Percentiles rank a stretch among this genome's conserved stretches.
These are phyloP conservation scores for Nakazawaea ishiwadae DNA, from an alignment of 805 yeast genomes.

Conservation along the genomic window DNA sequence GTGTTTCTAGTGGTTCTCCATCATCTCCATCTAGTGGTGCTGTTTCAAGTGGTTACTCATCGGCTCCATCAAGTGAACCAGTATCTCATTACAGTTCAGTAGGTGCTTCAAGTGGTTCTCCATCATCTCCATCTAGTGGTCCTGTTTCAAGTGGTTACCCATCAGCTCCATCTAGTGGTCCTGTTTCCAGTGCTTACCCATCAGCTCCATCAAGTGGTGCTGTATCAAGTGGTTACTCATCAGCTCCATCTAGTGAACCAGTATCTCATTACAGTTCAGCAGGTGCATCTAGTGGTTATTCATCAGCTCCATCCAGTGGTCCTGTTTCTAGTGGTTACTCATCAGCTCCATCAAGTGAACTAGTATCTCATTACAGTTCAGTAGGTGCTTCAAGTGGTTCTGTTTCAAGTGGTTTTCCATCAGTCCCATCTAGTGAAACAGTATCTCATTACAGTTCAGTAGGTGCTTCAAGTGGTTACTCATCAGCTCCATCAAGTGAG, in stretches of 20 bases:
- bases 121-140: not conserved
- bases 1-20: too few relatives aligned
- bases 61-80: too few relatives aligned
- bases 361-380: not conserved
- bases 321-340: not conserved
- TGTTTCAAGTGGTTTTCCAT: not conserved
- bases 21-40: too few relatives aligned
- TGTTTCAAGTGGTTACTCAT: too few relatives aligned
- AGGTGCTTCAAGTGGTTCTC: not conserved
- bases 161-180: not conserved
- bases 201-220: too few relatives aligned
- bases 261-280: not conserved
- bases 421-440: not conserved
- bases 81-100: not conserved
- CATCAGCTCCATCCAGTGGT: not conserved
- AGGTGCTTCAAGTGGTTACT: not conserved
- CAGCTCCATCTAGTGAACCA: not conserved
- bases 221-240: not conserved
- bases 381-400: constrained; percentile 1
- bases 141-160: not conserved
- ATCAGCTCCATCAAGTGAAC: not conserved
- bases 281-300: not conserved
- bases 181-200: not conserved
- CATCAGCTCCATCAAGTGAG: not conserved
- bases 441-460: not conserved